phyloP scores from a whole-genome alignment of 176 grass and related monocot species.

The Hyparrhenia diplandra region DNA sequence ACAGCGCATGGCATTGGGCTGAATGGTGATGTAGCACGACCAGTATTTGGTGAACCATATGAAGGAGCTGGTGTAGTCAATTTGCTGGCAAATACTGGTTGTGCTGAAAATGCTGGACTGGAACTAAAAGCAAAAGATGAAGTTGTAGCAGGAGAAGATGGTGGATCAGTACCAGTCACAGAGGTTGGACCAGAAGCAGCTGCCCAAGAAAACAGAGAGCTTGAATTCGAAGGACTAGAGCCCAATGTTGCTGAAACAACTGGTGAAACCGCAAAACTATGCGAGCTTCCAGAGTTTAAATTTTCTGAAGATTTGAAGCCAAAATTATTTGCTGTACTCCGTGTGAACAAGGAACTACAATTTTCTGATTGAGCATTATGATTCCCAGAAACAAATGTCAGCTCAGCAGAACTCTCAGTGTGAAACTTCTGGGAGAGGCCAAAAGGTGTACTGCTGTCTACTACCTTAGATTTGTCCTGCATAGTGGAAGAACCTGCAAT shows the following conservation, averaged over 20 bases:
- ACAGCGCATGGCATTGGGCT: slow-evolving; percentile 4
- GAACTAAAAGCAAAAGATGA: background rate
- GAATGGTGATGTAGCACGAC: slow-evolving; percentile 1
- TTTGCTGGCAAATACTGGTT: slow-evolving; percentile 18
- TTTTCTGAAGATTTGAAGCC: background rate
- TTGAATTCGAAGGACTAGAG: slow-evolving; percentile 7
- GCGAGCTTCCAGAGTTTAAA: background rate
- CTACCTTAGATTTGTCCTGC: slow-evolving; percentile 8
- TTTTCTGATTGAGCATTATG: slow-evolving; percentile 19
- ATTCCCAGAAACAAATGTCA: slow-evolving; percentile 5
- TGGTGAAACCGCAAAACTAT: slow-evolving; percentile 9
- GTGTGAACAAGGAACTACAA: background rate
- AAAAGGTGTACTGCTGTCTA: background rate
- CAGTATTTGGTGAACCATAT: slow-evolving; percentile 18
- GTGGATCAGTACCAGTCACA: background rate
- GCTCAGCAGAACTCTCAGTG: background rate
- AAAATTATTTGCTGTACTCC: slow-evolving; percentile 12
- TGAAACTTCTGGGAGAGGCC: slow-evolving; percentile 20
- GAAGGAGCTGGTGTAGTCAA: background rate
- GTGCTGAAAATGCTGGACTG: background rate
- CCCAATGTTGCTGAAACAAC: slow-evolving; percentile 14
- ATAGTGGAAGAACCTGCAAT: background rate
- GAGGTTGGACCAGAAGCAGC: background rate
- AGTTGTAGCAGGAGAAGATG: background rate
- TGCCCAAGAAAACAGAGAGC: slow-evolving; percentile 3